Conservation (phyloP, 495 filamentous ascomycete genomes). For the Podospora didyma region DNA sequence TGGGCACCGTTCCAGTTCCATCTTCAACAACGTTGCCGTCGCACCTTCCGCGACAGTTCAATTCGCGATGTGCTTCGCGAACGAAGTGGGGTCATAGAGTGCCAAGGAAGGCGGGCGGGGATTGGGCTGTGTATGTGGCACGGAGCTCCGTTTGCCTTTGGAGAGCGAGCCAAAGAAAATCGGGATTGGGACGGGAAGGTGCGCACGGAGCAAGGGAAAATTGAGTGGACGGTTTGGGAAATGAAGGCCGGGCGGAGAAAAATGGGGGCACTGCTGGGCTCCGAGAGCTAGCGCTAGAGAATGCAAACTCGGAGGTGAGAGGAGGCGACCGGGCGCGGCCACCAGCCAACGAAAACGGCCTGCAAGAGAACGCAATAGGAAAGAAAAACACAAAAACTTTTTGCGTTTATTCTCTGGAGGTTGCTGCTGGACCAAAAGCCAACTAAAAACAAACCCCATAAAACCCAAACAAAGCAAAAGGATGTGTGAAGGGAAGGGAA, state of each 20-base stretch:
- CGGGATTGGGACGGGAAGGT: constrained; percentile 24
- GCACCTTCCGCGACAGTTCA: too few species aligned
- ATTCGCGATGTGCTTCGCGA: too few species aligned
- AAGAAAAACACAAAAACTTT: too few species aligned
- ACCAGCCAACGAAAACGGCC: constrained; percentile 9
- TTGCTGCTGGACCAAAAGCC: too few species aligned
- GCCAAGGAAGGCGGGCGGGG: neutral
- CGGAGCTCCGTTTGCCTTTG: constrained; percentile 22
- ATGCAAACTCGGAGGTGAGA: constrained; percentile 18
- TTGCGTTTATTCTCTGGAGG: too few species aligned
- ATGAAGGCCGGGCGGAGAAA: constrained; percentile 31
- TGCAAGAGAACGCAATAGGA: neutral
- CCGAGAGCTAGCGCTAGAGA: constrained; percentile 23
- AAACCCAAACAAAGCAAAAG: constrained; percentile 1
- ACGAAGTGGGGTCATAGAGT: neutral
- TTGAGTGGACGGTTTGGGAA: constrained; percentile 25
- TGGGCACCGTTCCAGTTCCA: too few species aligned
- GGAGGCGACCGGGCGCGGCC: constrained; percentile 14
- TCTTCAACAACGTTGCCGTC: too few species aligned
- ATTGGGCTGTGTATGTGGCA: constrained; percentile 4
- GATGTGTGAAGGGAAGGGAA: neutral
- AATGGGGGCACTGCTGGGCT: constrained; percentile 23
- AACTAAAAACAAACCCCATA: constrained; percentile 11
- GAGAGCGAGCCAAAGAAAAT: constrained; percentile 15
- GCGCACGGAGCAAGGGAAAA: constrained; percentile 28